These are phyloP conservation scores for Rhododendron mucronatum DNA, from an alignment of 148 eudicot species.

Conservation along the genomic window DNA sequence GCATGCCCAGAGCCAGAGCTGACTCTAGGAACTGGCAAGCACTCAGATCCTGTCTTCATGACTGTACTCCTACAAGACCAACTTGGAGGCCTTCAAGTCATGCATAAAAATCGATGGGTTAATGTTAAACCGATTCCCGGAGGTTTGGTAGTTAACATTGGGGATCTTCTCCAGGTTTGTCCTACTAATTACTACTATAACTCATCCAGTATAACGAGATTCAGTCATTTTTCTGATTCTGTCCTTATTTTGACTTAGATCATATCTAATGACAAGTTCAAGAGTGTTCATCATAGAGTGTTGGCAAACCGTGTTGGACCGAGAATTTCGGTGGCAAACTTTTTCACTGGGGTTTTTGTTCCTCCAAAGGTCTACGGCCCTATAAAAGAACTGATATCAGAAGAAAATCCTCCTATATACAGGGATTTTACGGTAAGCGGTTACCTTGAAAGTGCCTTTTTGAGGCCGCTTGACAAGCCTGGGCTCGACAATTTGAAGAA, in stretches of 20 bases:
- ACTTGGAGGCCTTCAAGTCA: constrained; percentile 6
- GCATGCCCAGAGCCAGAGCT: constrained; percentile 16
- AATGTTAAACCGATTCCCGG: constrained; percentile 4
- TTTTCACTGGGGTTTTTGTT: neutral
- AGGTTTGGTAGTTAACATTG: neutral
- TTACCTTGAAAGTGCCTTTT: neutral
- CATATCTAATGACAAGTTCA: constrained; percentile 22
- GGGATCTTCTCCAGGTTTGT: constrained; percentile 10
- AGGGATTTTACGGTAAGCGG: constrained; percentile 16
- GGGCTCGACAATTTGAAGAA: neutral
- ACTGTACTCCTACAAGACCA: constrained; percentile 10
- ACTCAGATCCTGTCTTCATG: constrained; percentile 4
- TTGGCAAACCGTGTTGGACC: constrained; percentile 27
- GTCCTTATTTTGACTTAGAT: constrained; percentile 8
- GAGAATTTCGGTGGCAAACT: constrained; percentile 32
- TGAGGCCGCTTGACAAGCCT: neutral
- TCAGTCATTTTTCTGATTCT: neutral
- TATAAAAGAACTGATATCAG: neutral
- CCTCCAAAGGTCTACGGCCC: constrained; percentile 20
- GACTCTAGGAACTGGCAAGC: constrained; percentile 3
- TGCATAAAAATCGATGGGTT: constrained; percentile 7
- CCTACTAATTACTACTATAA: neutral
- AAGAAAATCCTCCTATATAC: constrained; percentile 17
- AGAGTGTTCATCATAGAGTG: constrained; percentile 27
- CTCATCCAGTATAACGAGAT: neutral